Evolutionary conservation across 441 rosid genomes (phyloP), one percentile per base, ranked within the genome.

Genomic region (Geranium incanum): DNA sequence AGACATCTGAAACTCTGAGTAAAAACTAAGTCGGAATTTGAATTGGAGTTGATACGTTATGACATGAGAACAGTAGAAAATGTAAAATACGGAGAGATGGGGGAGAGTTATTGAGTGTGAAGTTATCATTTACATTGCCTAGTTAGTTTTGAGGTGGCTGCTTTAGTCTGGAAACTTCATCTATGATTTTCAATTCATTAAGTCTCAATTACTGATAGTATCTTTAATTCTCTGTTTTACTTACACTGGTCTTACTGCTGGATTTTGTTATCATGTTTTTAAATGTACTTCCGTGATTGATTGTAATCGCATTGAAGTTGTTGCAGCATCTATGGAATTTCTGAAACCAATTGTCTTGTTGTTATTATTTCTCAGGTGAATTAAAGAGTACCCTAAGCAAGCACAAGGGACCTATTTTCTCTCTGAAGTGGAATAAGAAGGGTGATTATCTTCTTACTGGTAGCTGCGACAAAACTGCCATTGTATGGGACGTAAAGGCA

Each of bases 391-490:
- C 97, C 18, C 75, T 95, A 82, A 92, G 86, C 77, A 95, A 89
- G 78, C 99, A 95, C 78, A 90, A 88, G 78, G 99, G 97, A 66
- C 97, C 99, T 37, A 89, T 95, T 66, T 95, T 95, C 81, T 90
- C 99, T 73, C 81, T 95, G 28, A 95, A 95, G 84, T 95, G 99
- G 99, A 95, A 95, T 84, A 95, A 90, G 83, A 95, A 92, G 81
- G 97, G 99, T 71, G 98, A 95, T 82, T 95, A 87, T 82, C 97
- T 95, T 81, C 92, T 95, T 59, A 92, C 98, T 36, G 99, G 99
- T 79, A 95, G 99, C 81, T 90, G 87, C 50, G 99, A 95, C 81
- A 91, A 81, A 86, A 92, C 95, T 41, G 98, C 97, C 39, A 91
- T 95, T 80, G 99, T 95, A 68, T 95, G 99, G 98, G 99, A 92